These are phyloP conservation scores for Elsinoe australis DNA, from an alignment of 2,329 filamentous ascomycete species.

Conservation along the genomic window DNA sequence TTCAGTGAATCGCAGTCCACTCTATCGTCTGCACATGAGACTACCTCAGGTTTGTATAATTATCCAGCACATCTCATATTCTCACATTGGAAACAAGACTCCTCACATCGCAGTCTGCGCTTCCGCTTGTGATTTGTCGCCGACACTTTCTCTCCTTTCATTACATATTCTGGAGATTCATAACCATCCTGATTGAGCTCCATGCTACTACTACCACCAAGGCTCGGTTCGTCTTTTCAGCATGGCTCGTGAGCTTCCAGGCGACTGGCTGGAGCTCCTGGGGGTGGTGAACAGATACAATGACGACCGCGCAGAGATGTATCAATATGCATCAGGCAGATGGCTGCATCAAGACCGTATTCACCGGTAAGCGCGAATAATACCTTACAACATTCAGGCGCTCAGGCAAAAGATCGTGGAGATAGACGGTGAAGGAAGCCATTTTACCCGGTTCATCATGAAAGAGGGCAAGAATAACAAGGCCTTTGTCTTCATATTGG, in stretches of 20 bases:
- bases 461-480: slow-evolving; percentile 40
- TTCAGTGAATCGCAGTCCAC: no score
- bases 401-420: slow-evolving; percentile 34
- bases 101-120: no score
- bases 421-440: slow-evolving; percentile 32
- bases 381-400: slow-evolving; percentile 36
- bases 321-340: slow-evolving; percentile 26
- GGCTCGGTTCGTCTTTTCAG: not conserved
- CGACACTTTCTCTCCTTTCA: no score
- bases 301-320: slow-evolving; percentile 4
- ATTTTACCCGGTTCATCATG: slow-evolving; percentile 34
- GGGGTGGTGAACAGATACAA: not conserved
- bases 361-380: slow-evolving; percentile 31
- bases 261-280: not conserved
- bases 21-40: no score
- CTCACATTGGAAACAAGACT: no score
- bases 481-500: slow-evolving; percentile 37
- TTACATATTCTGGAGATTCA: no score
- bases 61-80: no score
- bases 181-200: no score
- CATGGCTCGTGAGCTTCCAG: no score
- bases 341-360: slow-evolving; percentile 34
- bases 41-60: no score
- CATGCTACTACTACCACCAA: not conserved
- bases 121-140: no score